Percentiles rank a stretch among this genome's conserved stretches.
phyloP scores from a whole-genome alignment of 2,329 filamentous ascomycete genomes.

The Calonectria pauciramosa region DNA sequence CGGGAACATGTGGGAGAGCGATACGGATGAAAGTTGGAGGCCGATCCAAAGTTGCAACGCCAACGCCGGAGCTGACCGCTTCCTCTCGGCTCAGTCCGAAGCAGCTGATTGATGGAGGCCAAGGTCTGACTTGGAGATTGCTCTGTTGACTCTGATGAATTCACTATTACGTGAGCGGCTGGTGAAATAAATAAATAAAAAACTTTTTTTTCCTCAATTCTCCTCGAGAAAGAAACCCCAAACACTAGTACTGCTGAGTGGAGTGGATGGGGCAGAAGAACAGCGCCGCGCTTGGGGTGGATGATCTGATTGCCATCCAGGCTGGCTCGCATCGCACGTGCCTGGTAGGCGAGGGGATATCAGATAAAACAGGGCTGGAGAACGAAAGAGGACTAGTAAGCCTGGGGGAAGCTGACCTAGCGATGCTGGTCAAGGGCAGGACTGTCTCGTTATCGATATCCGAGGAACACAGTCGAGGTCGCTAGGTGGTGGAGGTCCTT shows the following conservation, averaged over 20 bases:
- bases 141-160: neutral
- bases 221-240: neutral
- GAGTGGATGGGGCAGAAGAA: neutral
- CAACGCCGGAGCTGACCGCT: neutral
- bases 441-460: neutral
- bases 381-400: neutral
- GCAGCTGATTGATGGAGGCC: neutral
- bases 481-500: conserved; percentile 8
- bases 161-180: neutral
- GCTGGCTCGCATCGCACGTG: neutral
- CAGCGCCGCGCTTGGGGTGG: neutral
- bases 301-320: neutral
- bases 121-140: neutral
- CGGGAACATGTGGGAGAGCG: neutral
- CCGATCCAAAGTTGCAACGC: neutral
- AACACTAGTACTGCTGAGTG: neutral
- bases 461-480: neutral
- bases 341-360: neutral
- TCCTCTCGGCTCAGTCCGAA: neutral
- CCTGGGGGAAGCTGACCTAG: neutral
- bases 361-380: neutral
- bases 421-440: neutral
- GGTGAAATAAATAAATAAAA: neutral
- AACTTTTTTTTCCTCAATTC: neutral
- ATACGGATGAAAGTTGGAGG: neutral